Conservation (phyloP, 306 rosid genomes). For the Hylodesmum podocarpum region DNA sequence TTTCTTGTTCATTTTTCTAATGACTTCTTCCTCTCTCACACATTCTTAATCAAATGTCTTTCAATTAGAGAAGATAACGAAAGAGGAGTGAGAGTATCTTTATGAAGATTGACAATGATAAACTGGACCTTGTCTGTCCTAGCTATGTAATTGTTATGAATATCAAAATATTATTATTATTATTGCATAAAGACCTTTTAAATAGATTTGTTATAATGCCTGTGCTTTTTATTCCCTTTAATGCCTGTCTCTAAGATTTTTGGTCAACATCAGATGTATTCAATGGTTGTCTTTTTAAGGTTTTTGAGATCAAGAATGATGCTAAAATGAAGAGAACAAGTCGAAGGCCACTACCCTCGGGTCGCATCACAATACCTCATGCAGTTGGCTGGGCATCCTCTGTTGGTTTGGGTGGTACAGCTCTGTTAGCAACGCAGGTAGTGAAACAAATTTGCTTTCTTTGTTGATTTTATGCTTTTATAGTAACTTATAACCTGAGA, state of each 20-base stretch:
- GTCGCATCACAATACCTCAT: conserved; percentile 77
- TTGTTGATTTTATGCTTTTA: conserved; percentile 12
- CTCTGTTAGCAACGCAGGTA: conserved; percentile 81
- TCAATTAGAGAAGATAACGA: not conserved
- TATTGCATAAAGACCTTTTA: not conserved
- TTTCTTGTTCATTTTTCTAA: not conserved
- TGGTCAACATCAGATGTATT: conserved; percentile 3
- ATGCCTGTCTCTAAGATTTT: not conserved
- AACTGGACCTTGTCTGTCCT: not conserved
- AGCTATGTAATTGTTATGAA: not conserved
- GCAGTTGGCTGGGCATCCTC: conserved; percentile 75
- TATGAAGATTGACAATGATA: not conserved
- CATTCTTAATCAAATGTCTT: not conserved
- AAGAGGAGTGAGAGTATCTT: not conserved
- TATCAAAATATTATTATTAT: not conserved
- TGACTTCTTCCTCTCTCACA: not conserved
- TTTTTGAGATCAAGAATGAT: conserved; percentile 76
- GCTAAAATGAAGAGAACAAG: conserved; percentile 89
- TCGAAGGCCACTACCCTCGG: conserved; percentile 87
- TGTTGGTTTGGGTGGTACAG: conserved; percentile 79
- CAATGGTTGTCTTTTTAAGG: conserved; percentile 42
- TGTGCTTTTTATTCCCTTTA: not conserved
- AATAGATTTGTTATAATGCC: not conserved
- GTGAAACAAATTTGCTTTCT: conserved; percentile 28
- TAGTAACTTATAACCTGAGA: not conserved